Evolutionary conservation across 139 green algal genomes (phyloP), one percentile per base, ranked within the genome.

Genomic region (Picochlorum sp.): DNA sequence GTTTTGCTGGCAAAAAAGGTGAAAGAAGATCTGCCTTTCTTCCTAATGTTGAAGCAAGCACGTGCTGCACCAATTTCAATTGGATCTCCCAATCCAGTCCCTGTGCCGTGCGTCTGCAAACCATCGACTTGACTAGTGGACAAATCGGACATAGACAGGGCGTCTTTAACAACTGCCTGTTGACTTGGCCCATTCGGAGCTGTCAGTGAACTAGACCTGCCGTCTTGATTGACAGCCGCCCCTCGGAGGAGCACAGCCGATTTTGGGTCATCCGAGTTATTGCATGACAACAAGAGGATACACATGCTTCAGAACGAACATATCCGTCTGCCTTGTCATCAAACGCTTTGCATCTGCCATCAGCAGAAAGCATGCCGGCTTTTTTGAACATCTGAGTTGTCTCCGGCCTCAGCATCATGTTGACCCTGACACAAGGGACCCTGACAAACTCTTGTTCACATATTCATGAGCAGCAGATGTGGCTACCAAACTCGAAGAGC

Each of bases 51-150:
- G 54, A 79, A 45, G 6, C 63, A 51, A 15, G 32, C 30, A 44
- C 13, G 15, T 7, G n/a, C 49, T 10, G 73, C 73, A 11, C 86
- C 83, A 2, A 93, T 57, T 68, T 95, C 88, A 30, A 95, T 92
- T n/a, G 88, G 87, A 65, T 95, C 88, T 9, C 88, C 88, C 57
- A 94, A 79, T 11, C 78, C 62, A 7, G 88, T 95, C 52, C 85
- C 88, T 15, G 77, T 85, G 55, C 70, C 63, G 49, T 80, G 70
- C 37, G 76, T 61, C 14, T 76, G 57, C 26, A 87, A 47, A 3
- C 47, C 68, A 5, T 44, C 24, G 30, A 82, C 20, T 50, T 69
- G 20, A 8, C 51, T 11, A 6, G 37, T 0, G 5, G 28, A 45
- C 4, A 32, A 20, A 3, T 7, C 55, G 52, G 56, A 54, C 2